Conservation (phyloP, 2,329 filamentous ascomycete species). For the Curvularia hawaiiensis region DNA sequence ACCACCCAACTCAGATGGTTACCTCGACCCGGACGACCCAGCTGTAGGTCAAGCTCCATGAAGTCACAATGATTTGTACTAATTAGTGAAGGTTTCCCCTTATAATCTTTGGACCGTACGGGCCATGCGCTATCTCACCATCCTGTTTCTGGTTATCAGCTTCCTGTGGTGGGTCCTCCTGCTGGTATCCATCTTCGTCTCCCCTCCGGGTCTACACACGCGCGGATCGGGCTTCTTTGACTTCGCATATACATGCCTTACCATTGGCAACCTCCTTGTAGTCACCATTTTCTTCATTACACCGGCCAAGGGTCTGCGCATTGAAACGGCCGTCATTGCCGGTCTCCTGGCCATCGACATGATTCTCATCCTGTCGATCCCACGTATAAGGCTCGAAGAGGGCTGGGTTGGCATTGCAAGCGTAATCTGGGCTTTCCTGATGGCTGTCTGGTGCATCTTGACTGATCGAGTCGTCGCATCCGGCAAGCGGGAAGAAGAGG, state of each 20-base stretch:
- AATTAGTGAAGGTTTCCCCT: slow-evolving; percentile 66
- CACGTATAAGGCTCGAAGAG: slow-evolving; percentile 78
- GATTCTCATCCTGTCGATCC: slow-evolving; percentile 78
- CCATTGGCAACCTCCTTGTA: slow-evolving; percentile 75
- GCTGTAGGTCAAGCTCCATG: slow-evolving; percentile 63
- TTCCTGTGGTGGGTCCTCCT: slow-evolving; percentile 94
- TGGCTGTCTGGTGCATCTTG: slow-evolving; percentile 77
- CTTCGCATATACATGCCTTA: slow-evolving; percentile 81
- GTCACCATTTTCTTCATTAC: slow-evolving; percentile 85
- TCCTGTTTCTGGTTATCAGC: slow-evolving; percentile 74
- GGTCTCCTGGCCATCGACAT: slow-evolving; percentile 73
- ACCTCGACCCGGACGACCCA: slow-evolving; percentile 78
- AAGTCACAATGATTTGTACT: slow-evolving; percentile 14
- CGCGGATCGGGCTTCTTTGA: slow-evolving; percentile 92
- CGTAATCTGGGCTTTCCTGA: slow-evolving; percentile 80
- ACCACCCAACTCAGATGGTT: slow-evolving; percentile 66
- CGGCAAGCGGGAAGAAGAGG: slow-evolving; percentile 92
- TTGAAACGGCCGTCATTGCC: slow-evolving; percentile 72
- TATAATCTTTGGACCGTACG: slow-evolving; percentile 96
- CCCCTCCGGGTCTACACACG: slow-evolving; percentile 82
- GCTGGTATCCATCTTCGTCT: slow-evolving; percentile 89
- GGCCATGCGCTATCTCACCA: slow-evolving; percentile 75
- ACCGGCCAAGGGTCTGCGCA: slow-evolving; percentile 78
- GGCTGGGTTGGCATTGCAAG: slow-evolving; percentile 89
- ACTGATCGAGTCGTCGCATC: slow-evolving; percentile 84